Evolutionary conservation across 1,284 basidiomycete species (phyloP), one percentile per base, ranked within the genome.

Genomic region (Xanthoconium separans): DNA sequence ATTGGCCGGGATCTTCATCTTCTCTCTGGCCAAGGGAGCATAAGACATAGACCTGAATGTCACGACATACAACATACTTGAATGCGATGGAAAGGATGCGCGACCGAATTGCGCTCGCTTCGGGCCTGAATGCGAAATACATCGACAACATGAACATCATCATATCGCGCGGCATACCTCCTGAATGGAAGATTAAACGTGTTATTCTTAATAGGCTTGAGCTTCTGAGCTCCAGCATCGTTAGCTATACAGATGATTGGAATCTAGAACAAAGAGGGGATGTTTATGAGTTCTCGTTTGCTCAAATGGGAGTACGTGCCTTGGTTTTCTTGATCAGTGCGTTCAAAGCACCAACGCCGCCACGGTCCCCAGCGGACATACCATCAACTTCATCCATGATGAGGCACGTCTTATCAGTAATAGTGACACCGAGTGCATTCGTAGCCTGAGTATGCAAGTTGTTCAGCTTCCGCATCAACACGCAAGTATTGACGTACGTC

Each of bases 381-480:
- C 97, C 96, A 64, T 99, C 96, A 1, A 99, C 96, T 71, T 99
- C 97, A 68, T 99, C 97, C 94, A 99, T 98, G 70, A 99, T 98
- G 43, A 99, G 75, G 60, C 94, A 93, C 0, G 91, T 86, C 64
- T 81, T 85, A 60, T 91, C 84, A 0, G 89, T 92, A 57, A 98
- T 84, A 12, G 76, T 66, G 3, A 95, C 73, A 2, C 87, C 91
- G 3, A 83, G 76, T 0, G 83, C 82, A 56, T 91, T 89, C 2
- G 82, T 85, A 13, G 74, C 73, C 87, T 85, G 59, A 43, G 44
- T 6, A 10, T 13, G n/a, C 18, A 29, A 12, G 45, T 11, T 22
- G 10, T 12, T 58, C 45, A 55, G 20, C 6, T 22, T 20, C 29
- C 39, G n/a, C 33, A 15, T 20, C 49, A 10, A 50, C n/a, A 31